phyloP scores from a whole-genome alignment of 257 asterid species.

The Solanum paucissectum region DNA sequence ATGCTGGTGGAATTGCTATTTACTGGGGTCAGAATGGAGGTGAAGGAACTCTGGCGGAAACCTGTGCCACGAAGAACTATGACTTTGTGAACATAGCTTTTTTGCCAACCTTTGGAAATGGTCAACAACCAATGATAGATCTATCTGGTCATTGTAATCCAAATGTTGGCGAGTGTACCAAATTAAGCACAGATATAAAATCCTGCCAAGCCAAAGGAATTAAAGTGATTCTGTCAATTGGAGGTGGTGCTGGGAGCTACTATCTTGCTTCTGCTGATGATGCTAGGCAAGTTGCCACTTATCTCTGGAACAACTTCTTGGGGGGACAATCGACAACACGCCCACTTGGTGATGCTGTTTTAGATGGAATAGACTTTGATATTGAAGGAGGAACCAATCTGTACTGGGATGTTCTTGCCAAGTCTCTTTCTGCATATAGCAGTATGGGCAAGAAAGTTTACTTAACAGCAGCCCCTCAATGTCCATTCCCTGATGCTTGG shows the following conservation, averaged over 20 bases:
- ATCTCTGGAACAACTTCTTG: constrained; percentile 6
- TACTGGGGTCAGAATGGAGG: constrained; percentile 3
- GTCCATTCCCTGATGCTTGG: constrained; percentile 11
- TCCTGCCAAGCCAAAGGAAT: neutral
- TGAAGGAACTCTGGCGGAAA: neutral
- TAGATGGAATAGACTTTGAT: constrained; percentile 7
- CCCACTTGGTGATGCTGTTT: constrained; percentile 3
- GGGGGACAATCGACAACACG: neutral
- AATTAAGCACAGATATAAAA: neutral
- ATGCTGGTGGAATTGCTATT: constrained; percentile 2
- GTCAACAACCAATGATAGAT: neutral
- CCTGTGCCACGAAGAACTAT: constrained; percentile 1
- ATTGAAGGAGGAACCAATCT: constrained; percentile 7
- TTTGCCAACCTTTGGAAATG: neutral
- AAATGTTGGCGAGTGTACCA: neutral
- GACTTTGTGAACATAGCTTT: neutral
- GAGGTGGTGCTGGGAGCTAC: constrained; percentile 1
- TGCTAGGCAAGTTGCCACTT: constrained; percentile 5
- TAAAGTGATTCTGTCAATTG: constrained; percentile 1
- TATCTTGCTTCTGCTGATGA: constrained; percentile 2
- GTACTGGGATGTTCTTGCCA: constrained; percentile 5
- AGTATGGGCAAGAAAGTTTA: neutral
- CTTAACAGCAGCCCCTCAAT: constrained; percentile 4
- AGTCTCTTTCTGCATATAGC: constrained; percentile 1
- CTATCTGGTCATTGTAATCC: neutral